Base-by-base conservation (phyloP, 257 asterid species). In the Henckelia pumila region DNA sequence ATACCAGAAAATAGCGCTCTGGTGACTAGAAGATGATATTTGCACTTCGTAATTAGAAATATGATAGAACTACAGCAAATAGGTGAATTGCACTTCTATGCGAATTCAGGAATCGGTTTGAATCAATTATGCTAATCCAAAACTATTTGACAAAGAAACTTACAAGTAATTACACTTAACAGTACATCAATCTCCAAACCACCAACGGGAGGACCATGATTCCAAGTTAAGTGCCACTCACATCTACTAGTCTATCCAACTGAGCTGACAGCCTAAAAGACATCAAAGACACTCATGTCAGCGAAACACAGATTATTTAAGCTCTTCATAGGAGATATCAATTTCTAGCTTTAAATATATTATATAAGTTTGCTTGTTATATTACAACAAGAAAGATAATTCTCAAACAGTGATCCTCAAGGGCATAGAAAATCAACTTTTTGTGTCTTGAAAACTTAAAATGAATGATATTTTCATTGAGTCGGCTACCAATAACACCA, bases 161-260 rank as follows among this genome's bases (percentile, higher is more conserved):
- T 66, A 59, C 49, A 5, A 50, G 28, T 20, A 10, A 55, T 28
- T 58, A 66, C 52, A 33, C n/a, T 63, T 26, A 68, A 25, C 2
- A 37, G 59, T 40, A 23, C 47, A 61, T 56, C 71, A 9, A 25
- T 63, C 64, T 71, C 70, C 49, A 37, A 62, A 52, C 57, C 63
- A 55, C 40, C 70, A 60, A n/a, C 10, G 8, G 44, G 29, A 73
- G 13, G 10, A 59, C 56, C 68, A 35, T 52, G 63, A 24, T 56
- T 56, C 61, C 58, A 52, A 44, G 22, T 44, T 37, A 33, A 58
- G 66, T 32, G 7, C 62, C 55, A 32, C 28, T 32, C 50, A 72
- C 23, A 66, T 50, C 61, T 58, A 68, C 67, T 21, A 58, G 63
- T 20, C 64, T 30, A 67, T 35, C 40, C 53, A 20, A 17, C 40